Base-by-base conservation (phyloP, 2,329 filamentous ascomycete genomes). In the Magnaporthiopsis rhizophila region DNA sequence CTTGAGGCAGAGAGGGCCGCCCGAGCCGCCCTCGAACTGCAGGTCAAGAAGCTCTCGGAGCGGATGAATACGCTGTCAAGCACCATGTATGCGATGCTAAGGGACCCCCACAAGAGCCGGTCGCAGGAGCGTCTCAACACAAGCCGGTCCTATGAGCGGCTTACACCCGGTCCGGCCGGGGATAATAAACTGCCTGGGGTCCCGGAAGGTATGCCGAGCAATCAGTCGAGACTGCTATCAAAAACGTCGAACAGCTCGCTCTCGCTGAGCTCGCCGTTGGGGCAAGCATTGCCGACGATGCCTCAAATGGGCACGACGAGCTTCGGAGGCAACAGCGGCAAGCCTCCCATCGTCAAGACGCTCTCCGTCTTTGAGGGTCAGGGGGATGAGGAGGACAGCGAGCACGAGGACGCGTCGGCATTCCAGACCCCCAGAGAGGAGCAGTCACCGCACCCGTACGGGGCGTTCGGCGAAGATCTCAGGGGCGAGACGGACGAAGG, bases 1-100 rank as follows among this genome's bases (percentile, higher is more conserved):
- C 76, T 88, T 32, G 78, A 86, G 65, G 77, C 79, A 1, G 86
- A 89, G 71, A 83, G 85, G 32, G 78, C 79, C 0, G 82, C 83
- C 6, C 79, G 86, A 6, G 77, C 81, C 64, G 76, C 79, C 4
- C 78, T 89, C 5, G 86, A 88, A 71, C 74, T 76, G 1, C 79
- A 86, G 65, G 83, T 88, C 38, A 81, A 77, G 64, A 80, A 77
- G 58, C 75, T 89, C 7, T 78, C 77, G 28, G 79, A 81, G 45
- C 79, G 80, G 58, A 68, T 86, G 60, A 80, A 81, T 67, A 72
- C 79, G 12, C 68, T 84, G 60, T 79, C 79, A 2, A 75, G 72
- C 7, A 75, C 75, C 63, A 78, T 79, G 71, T 73, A 72, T 66
- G 70, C 75, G 68, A 70, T 76, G 74, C 67, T 74, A 65, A 67